A percentile compares a stretch with the other conserved stretches of the same genome.
phyloP scores from a whole-genome alignment of 2,329 filamentous ascomycete genomes.

The Cucurbitaria berberidis region DNA sequence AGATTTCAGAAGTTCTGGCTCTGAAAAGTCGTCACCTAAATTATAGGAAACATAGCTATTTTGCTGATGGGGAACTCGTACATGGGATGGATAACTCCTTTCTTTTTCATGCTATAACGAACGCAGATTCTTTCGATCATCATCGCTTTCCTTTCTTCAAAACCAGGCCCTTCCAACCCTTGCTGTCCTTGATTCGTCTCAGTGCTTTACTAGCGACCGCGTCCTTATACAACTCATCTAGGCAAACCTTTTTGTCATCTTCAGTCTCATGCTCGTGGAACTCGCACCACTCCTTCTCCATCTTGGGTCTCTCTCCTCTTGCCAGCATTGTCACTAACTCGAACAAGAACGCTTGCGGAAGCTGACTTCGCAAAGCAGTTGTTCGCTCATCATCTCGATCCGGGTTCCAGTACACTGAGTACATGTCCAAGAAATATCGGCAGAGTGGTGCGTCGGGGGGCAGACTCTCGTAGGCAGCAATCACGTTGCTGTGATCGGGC shows the following conservation, averaged over 20 bases:
- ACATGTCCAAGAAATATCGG: conserved; percentile 47
- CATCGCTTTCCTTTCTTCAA: conserved; percentile 46
- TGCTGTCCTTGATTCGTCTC: conserved; percentile 42
- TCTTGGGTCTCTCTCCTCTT: conserved; percentile 42
- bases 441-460: conserved; percentile 40
- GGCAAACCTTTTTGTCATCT: conserved; percentile 40
- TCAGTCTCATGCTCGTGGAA: conserved; percentile 46
- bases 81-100: background rate
- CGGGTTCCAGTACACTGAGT: conserved; percentile 46
- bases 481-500: conserved; percentile 48
- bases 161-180: conserved; percentile 46
- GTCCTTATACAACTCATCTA: conserved; percentile 41
- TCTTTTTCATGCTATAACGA: background rate
- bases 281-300: conserved; percentile 46
- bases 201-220: conserved; percentile 38
- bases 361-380: conserved; percentile 38
- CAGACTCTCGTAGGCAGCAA: conserved; percentile 40
- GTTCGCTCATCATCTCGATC: conserved; percentile 42
- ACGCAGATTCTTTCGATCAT: background rate
- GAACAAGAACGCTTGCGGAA: conserved; percentile 44
- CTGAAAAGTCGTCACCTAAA: too few species aligned
- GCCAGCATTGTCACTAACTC: conserved; percentile 43
- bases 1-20: too few species aligned
- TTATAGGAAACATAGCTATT: too few species aligned
- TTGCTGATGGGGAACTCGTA: background rate